phyloP scores from a whole-genome alignment of 495 filamentous ascomycete species.

The Trichoderma erinaceum region DNA sequence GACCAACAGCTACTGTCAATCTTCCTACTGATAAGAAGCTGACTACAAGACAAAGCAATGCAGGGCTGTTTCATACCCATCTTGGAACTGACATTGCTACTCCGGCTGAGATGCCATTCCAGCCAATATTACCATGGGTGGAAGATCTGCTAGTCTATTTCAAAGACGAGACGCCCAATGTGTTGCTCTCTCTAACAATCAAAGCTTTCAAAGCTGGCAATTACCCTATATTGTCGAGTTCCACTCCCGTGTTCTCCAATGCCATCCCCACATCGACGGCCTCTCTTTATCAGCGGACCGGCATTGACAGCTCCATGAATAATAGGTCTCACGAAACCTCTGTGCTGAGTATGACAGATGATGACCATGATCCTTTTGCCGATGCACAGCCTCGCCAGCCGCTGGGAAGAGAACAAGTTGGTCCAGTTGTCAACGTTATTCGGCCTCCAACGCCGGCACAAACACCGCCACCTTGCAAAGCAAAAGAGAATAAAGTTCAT shows the following conservation, averaged over 20 bases:
- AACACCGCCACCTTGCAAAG: conserved; percentile 19
- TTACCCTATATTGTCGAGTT: conserved; percentile 22
- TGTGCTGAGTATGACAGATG: background rate
- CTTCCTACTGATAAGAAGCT: background rate
- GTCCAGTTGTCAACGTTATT: background rate
- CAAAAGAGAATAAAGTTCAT: conserved; percentile 26
- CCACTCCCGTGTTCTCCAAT: background rate
- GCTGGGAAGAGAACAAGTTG: background rate
- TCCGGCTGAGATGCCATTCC: conserved; percentile 19
- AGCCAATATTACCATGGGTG: conserved; percentile 34
- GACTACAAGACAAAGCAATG: background rate
- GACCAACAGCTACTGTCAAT: background rate
- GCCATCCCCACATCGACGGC: background rate
- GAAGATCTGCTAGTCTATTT: conserved; percentile 41
- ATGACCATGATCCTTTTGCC: conserved; percentile 32
- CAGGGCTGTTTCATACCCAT: conserved; percentile 17
- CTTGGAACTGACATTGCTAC: conserved; percentile 20
- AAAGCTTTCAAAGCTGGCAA: conserved; percentile 26
- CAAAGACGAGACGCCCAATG: conserved; percentile 24
- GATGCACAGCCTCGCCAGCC: conserved; percentile 18
- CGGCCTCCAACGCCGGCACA: conserved; percentile 25
- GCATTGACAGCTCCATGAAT: background rate
- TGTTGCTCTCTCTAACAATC: conserved; percentile 28
- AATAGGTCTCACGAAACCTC: background rate
- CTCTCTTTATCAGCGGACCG: background rate